Evolutionary conservation across 495 filamentous ascomycete species (phyloP), one percentile per base, ranked within the genome.

Genomic region (Lasiosphaeria hispida): DNA sequence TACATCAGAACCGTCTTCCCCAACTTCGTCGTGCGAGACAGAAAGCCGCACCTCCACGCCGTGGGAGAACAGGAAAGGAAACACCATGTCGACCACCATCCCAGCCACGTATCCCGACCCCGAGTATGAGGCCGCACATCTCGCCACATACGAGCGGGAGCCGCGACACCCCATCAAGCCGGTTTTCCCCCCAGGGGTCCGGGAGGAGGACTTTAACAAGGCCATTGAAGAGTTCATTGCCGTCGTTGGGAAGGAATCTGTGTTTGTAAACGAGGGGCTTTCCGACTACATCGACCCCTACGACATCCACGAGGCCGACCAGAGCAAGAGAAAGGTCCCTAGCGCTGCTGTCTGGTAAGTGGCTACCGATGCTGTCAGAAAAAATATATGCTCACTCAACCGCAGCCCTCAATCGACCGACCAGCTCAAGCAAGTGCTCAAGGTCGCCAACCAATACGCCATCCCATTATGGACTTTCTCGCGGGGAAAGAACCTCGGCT

Each of bases 391-490:
- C 48, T 56, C 23, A 53, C 55, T 8, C 7, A 1, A 7, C 17
- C 8, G 64, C 39, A 70, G 68, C 41, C 79, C 77, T 13, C 45
- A 62, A 5, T 63, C 65, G 35, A 71, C 71, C 7, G 65, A 62
- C n/a, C 72, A 80, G 53, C 71, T 82, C 15, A 76, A 72, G 38
- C 59, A 38, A 7, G 59, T 80, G 23, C 64, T 80, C n/a, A 55
- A 53, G 11, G 53, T 74, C 19, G 74, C 72, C 33, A 82, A 81
- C 57, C 50, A 73, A 49, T 71, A 69, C 59, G 45, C 58, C n/a
- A 72, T 84, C n/a, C 79, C 81, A 0, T 63, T 82, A 0, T 83
- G 74, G 69, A 75, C 80, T 0, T 74, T 78, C 36, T 80, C 77
- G 0, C 72, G 79, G 18, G 82, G 82, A 1, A 75, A 82, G 48